Base-by-base conservation (phyloP, 306 rosid species). In the Arachis hypogaea region DNA sequence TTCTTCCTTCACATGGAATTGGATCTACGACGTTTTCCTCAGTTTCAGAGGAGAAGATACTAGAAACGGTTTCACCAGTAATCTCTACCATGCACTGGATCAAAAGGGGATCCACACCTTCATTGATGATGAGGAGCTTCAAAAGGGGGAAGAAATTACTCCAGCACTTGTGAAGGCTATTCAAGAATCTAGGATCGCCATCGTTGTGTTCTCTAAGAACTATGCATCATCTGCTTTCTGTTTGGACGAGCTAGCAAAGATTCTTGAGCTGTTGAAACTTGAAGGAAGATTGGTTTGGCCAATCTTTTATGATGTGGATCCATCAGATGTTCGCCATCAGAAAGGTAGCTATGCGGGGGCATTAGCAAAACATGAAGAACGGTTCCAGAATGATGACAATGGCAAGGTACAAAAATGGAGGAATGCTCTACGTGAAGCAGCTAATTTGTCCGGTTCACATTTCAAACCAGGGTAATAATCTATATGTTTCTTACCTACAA, bases 391-490 rank as follows among this genome's bases (percentile, higher is more conserved):
- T 33, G 18, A 61, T 8, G 18, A 61, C 8, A 38, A 30, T 18
- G 66, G 10, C 22, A 61, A 38, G 18, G 46, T 61, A 11, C 66
- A 11, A 61, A 61, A 61, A 12, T 61, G 66, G 66, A 61, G 66
- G 66, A 9, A 6, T 16, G 61, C 61, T 56, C 14, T 56, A 7
- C 10, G 9, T 56, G 6, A 56, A 18, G 61, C 12, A 56, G 61
- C 61, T 8, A 56, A 56, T 9, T 8, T 56, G 38, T 18, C 38
- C 3, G 61, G 61, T 0, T 56, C 36, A 36, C 38, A 56, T 18
- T 56, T 56, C 61, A 22, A 56, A 56, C 38, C 3, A 7, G 61
- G 61, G 61, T 56, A 22, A 16, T 56, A 22, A 16, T 10, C 11
- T 11, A 22, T 28, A 8, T 22, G 4, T 22, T 22, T 22, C 0